Evolutionary conservation across 345 rosid species (phyloP).

Genomic region (Raphanus sativus): DNA sequence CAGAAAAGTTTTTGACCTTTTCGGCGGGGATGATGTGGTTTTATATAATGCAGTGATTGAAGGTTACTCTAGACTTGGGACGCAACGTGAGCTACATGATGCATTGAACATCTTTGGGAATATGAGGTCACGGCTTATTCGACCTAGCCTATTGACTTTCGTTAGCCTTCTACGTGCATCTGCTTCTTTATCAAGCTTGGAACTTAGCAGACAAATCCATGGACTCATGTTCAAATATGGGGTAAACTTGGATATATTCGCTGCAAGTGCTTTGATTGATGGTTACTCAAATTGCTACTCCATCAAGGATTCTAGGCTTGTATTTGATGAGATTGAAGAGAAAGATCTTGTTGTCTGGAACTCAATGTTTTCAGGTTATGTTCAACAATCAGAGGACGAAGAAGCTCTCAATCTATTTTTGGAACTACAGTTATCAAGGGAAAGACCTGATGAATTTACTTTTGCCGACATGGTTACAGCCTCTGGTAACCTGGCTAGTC

Average conservation of each 20-base stretch:
- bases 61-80: conserved; percentile 68
- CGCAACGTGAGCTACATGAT: conserved; percentile 44
- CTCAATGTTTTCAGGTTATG: conserved; percentile 66
- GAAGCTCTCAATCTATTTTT: conserved; percentile 60
- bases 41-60: conserved; percentile 72
- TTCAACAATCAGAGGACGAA: conserved; percentile 60
- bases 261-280: conserved; percentile 66
- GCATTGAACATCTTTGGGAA: conserved; percentile 53
- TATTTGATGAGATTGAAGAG: conserved; percentile 61
- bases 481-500: conserved; percentile 63
- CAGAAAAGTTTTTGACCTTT: conserved; percentile 53
- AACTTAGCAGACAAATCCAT: conserved; percentile 66
- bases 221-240: conserved; percentile 61
- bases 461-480: conserved; percentile 65
- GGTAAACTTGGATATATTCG: conserved; percentile 46
- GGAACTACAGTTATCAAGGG: conserved; percentile 47
- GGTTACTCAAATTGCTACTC: conserved; percentile 63
- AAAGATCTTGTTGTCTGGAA: conserved; percentile 84
- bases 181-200: conserved; percentile 48
- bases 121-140: conserved; percentile 52
- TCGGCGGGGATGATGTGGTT: conserved; percentile 47
- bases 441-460: conserved; percentile 59
- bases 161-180: conserved; percentile 74
- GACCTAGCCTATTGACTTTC: conserved; percentile 67
- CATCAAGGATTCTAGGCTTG: conserved; percentile 53